Conservation (phyloP, 257 asterid species). For the Solanum medicagineum region DNA sequence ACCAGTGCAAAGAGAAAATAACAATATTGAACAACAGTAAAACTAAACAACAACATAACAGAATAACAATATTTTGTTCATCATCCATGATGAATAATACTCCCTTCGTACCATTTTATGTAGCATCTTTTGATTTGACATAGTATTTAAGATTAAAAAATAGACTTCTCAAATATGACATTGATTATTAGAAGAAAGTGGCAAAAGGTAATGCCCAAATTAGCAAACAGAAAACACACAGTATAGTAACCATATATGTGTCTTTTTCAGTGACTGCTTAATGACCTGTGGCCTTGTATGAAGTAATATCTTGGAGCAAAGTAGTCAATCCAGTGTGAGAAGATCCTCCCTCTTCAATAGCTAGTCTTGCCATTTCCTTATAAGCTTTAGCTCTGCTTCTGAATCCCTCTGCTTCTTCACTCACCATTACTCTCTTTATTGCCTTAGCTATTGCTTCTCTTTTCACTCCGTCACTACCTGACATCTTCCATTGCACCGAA, state of each 20-base stretch:
- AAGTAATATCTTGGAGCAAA: conserved; percentile 24
- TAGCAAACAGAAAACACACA: not conserved
- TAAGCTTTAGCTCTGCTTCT: conserved; percentile 13
- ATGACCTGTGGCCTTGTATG: not conserved
- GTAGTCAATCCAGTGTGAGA: conserved; percentile 29
- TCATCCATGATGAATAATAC: too few relatives aligned
- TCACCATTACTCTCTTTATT: conserved; percentile 21
- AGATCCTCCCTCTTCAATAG: conserved; percentile 41
- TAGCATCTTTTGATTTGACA: too few relatives aligned
- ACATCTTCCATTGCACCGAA: conserved; percentile 10
- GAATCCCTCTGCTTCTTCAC: conserved; percentile 25
- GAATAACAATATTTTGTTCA: too few relatives aligned
- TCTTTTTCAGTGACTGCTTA: not conserved
- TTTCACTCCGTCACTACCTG: conserved; percentile 18
- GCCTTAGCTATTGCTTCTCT: conserved; percentile 24
- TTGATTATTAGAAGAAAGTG: not conserved
- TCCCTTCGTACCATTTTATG: too few relatives aligned
- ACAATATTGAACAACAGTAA: too few relatives aligned
- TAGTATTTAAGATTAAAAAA: too few relatives aligned
- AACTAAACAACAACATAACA: too few relatives aligned
- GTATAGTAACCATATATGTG: not conserved
- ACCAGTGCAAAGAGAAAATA: too few relatives aligned
- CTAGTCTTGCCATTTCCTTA: conserved; percentile 22
- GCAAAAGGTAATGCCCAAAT: not conserved
- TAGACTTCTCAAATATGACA: not conserved